Evolutionary conservation across 2,329 filamentous ascomycete species (phyloP), one percentile per base, ranked within the genome.

Genomic region (Verticillium klebahnii): DNA sequence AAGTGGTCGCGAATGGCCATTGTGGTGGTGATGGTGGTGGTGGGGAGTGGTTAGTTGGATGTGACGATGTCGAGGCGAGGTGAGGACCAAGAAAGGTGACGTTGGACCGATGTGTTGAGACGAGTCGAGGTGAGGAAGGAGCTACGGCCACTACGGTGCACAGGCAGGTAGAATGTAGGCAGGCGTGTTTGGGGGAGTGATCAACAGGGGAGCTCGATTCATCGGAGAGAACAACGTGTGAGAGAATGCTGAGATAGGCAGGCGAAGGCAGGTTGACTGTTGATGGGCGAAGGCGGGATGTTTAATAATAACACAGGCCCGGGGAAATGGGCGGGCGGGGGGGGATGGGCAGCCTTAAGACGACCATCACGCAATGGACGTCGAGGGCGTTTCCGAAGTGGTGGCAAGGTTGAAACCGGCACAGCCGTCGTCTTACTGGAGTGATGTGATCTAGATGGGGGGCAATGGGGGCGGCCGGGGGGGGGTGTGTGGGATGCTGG

Each of bases 1-100:
- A 79, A 73, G 39, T 74, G 74, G 55, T 79, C 76, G 62, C 77
- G 74, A 59, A 79, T 78, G 50, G 77, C 71, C 77, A 79, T 79
- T 66, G 62, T 67, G 67, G 31, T 32, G 67, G 31, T 32, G 31
- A 8, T 11, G 34, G 34, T 36, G 9, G 19, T 45, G 34, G 45
- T 66, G 59, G 50, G 19, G 19, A 34, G 2, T 19, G 36, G 17
- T 5, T n/a, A 23, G 3, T 34, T 59, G 25, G 25, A 52, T 25
- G 29, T 37, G 29, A 29, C 31, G 56, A 23, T 17, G 7, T 15
- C 6, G 37, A 31, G 56, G 15, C 23, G 15, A 29, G 29, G 39
- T 5, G 29, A 29, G 31, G n/a, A 9, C 9, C n/a, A n/a, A 45
- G 39, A 5, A 29, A 29, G 29, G 29, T 6, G 29, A 5, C 29